phyloP scores from a whole-genome alignment of 2,329 filamentous ascomycete genomes.

The Aureobasidium sp. region DNA sequence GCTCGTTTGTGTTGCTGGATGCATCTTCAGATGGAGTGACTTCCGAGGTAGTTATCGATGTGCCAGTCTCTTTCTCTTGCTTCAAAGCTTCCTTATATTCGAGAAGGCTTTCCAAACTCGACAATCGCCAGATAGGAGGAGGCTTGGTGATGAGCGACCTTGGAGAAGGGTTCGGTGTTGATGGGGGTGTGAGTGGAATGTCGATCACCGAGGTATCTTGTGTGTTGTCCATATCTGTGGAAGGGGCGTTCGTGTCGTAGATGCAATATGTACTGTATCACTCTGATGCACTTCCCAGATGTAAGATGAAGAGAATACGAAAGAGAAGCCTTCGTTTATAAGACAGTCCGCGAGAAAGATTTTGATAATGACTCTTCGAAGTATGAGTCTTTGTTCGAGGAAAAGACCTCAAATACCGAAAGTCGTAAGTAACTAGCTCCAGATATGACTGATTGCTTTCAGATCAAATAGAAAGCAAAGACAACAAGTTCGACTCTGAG shows the following conservation, averaged over 20 bases:
- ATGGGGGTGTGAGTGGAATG: not conserved
- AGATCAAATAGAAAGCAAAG: not conserved
- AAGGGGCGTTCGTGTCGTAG: too few relatives aligned
- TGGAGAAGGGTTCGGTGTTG: not conserved
- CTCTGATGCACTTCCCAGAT: not conserved
- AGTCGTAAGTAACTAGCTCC: not conserved
- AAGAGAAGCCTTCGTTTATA: not conserved
- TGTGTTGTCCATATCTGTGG: not conserved
- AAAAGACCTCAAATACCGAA: not conserved
- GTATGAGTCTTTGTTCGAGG: not conserved
- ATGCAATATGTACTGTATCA: too few relatives aligned
- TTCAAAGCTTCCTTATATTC: slow-evolving; percentile 21
- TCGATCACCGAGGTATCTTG: not conserved
- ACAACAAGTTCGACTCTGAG: too few relatives aligned
- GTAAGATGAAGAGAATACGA: not conserved
- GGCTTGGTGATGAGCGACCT: not conserved
- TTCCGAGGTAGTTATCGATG: slow-evolving; percentile 10
- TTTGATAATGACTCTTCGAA: not conserved
- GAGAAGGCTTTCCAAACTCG: slow-evolving; percentile 25
- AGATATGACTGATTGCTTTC: not conserved
- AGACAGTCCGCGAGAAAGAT: not conserved
- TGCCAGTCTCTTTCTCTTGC: slow-evolving; percentile 19
- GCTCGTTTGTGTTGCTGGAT: not conserved
- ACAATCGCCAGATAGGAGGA: not conserved
- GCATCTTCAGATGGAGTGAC: not conserved